A percentile compares a stretch with the other conserved stretches of the same genome.
Conservation (phyloP, 139 green algal species). For the Astrephomene gubernaculifera region DNA sequence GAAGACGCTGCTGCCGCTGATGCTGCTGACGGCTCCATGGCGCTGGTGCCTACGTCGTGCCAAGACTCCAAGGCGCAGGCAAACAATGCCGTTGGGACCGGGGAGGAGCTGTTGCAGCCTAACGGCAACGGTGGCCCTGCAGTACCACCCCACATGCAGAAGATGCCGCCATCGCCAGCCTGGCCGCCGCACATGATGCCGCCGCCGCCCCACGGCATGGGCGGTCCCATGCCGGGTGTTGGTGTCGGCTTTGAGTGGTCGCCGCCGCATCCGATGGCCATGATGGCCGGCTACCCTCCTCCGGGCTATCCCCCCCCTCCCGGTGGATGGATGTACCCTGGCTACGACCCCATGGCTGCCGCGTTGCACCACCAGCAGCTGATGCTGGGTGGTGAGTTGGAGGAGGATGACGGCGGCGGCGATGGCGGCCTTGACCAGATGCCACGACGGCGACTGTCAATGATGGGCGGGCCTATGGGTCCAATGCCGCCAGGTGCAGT, state of each 20-base stretch:
- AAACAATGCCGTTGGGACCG: background rate
- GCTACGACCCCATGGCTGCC: constrained; percentile 27
- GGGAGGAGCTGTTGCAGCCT: background rate
- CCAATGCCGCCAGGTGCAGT: too few species aligned
- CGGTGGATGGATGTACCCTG: background rate
- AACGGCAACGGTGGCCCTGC: background rate
- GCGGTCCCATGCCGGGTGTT: background rate
- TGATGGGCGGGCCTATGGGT: too few species aligned
- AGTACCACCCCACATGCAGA: background rate
- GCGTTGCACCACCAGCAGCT: constrained; percentile 34
- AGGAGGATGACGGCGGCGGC: background rate
- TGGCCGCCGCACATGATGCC: background rate
- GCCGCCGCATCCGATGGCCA: background rate
- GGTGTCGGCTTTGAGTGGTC: constrained; percentile 10
- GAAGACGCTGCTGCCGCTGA: background rate
- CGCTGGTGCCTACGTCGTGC: background rate
- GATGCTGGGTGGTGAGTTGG: constrained; percentile 21
- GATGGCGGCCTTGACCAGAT: background rate
- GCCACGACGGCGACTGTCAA: background rate
- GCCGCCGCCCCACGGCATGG: background rate
- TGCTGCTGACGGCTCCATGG: background rate
- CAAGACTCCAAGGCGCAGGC: background rate
- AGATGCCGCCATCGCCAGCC: background rate
- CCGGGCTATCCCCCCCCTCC: background rate
- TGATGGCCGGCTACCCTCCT: constrained; percentile 10